Percentiles rank a stretch among this genome's conserved stretches.
phyloP scores from a whole-genome alignment of 2,329 filamentous ascomycete species.

The Pestalotiopsis sp. region DNA sequence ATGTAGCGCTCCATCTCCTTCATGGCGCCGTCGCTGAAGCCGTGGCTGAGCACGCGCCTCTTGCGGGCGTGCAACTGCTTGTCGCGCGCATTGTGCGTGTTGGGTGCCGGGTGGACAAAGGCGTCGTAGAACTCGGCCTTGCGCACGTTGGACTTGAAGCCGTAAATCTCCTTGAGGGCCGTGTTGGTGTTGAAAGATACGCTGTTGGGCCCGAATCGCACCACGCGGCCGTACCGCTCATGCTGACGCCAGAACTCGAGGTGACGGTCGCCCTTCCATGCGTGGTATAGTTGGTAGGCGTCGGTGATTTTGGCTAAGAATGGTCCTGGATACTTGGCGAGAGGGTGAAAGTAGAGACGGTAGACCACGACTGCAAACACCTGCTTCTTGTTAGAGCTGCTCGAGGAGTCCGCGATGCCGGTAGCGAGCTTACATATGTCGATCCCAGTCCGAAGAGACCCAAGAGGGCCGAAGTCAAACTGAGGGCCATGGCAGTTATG shows the following conservation, averaged over 20 bases:
- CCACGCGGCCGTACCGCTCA: slow-evolving; percentile 68
- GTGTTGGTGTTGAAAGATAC: slow-evolving; percentile 76
- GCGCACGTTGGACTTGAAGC: slow-evolving; percentile 63
- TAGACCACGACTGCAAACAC: slow-evolving; percentile 49
- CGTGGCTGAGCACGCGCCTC: slow-evolving; percentile 71
- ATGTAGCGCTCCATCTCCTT: slow-evolving; percentile 72
- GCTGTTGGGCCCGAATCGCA: slow-evolving; percentile 79
- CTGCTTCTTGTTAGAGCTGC: slow-evolving; percentile 16
- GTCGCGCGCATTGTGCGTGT: slow-evolving; percentile 74
- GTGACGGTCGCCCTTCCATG: slow-evolving; percentile 74
- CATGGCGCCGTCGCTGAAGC: slow-evolving; percentile 68
- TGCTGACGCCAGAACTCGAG: slow-evolving; percentile 74
- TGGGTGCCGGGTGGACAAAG: slow-evolving; percentile 70
- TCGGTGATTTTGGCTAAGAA: slow-evolving; percentile 66
- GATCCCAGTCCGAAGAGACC: neutral
- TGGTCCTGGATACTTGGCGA: slow-evolving; percentile 67
- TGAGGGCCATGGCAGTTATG: neutral
- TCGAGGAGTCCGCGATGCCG: neutral
- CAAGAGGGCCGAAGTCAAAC: neutral
- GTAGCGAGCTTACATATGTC: neutral
- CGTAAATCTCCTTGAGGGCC: slow-evolving; percentile 69
- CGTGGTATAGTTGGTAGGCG: slow-evolving; percentile 70
- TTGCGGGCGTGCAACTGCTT: slow-evolving; percentile 71
- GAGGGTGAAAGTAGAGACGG: slow-evolving; percentile 64
- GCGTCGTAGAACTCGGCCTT: slow-evolving; percentile 76